A percentile compares a stretch with the other conserved stretches of the same genome.
phyloP scores from a whole-genome alignment of 345 rosid species.

The Lumnitzera racemosa region DNA sequence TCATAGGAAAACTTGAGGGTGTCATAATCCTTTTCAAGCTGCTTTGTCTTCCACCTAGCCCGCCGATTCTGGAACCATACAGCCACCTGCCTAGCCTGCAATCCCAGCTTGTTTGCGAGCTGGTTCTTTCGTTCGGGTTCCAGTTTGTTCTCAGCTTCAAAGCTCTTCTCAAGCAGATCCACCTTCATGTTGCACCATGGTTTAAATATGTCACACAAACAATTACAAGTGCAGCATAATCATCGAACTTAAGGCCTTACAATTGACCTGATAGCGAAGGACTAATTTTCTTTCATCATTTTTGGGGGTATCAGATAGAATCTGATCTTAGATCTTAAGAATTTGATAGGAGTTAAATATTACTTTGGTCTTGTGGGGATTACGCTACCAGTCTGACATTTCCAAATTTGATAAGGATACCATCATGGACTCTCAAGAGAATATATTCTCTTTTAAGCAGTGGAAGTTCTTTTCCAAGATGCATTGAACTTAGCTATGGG shows the following conservation, averaged over 20 bases:
- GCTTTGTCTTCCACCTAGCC: constrained; percentile 94
- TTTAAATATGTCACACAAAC: no score
- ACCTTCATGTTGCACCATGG: constrained; percentile 26
- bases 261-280: constrained; percentile 1
- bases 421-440: no score
- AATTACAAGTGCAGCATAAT: background rate
- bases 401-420: no score
- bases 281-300: background rate
- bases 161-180: constrained; percentile 81
- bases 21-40: constrained; percentile 81
- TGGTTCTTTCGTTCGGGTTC: constrained; percentile 86
- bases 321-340: no score
- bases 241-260: background rate
- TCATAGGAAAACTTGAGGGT: constrained; percentile 75
- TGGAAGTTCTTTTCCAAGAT: no score
- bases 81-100: constrained; percentile 92
- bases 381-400: no score
- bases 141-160: constrained; percentile 90
- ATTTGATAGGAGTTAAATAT: no score
- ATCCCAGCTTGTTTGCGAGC: constrained; percentile 79
- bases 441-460: no score
- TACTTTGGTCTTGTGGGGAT: no score
- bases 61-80: constrained; percentile 99
- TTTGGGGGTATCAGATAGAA: no score
- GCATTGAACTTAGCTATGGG: no score